Evolutionary conservation across 208 protist species (phyloP).

Genomic region (Leishmania aethiopica): DNA sequence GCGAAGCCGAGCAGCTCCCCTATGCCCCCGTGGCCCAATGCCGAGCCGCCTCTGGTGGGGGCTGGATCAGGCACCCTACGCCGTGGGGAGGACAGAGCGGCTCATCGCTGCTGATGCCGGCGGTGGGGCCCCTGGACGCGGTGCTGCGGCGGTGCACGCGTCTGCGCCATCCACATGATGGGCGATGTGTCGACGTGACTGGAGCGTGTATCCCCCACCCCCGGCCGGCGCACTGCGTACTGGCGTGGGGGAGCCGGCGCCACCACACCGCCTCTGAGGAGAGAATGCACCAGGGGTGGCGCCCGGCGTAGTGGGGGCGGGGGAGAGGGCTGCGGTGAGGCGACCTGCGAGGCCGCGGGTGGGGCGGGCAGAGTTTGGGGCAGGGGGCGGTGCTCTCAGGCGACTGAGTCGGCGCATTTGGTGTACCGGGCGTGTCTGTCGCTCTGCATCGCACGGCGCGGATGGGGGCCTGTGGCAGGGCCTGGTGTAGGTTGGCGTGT

Average conservation of each 20-base stretch:
- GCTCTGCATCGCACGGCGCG: not conserved
- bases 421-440: not conserved
- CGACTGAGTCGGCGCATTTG: not conserved
- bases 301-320: not conserved
- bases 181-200: not conserved
- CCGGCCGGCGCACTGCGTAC: not conserved
- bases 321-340: not conserved
- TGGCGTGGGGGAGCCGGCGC: not conserved
- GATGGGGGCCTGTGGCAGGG: not conserved
- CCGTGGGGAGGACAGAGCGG: not conserved
- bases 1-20: not conserved
- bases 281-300: not conserved
- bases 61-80: not conserved
- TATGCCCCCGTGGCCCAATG: not conserved
- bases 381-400: not conserved
- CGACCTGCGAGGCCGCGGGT: not conserved
- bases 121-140: not conserved
- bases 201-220: not conserved
- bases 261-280: too few species aligned
- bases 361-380: not conserved
- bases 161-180: not conserved
- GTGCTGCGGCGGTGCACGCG: not conserved
- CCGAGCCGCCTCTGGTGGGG: not conserved
- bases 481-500: too few species aligned
- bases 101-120: not conserved